Conservation (phyloP, 768 basidiomycete genomes). For the Goffeauzyma gilvescens region DNA sequence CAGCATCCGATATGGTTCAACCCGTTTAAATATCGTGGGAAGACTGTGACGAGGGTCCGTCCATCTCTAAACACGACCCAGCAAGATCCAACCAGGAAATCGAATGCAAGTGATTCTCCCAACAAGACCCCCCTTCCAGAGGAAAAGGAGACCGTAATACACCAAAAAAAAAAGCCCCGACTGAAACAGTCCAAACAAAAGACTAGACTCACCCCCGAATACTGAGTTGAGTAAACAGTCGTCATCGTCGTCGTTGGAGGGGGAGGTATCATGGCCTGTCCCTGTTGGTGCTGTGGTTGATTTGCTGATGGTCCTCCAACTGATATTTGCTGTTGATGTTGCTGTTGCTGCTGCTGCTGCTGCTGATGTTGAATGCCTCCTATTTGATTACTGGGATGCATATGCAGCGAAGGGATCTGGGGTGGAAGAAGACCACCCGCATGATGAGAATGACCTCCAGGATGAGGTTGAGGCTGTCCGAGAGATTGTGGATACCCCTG, state of each 20-base stretch:
- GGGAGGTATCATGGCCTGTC: not conserved
- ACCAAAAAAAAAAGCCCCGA: not conserved
- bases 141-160: not conserved
- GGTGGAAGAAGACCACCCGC: too few species aligned
- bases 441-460: too few species aligned
- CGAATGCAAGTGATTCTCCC: not conserved
- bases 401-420: too few species aligned
- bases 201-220: constrained; percentile 27
- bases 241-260: constrained; percentile 1
- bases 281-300: constrained; percentile 2
- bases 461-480: too few species aligned
- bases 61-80: not conserved
- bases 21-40: not conserved
- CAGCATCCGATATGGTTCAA: not conserved
- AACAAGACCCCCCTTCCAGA: not conserved
- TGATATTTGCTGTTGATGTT: constrained; percentile 18
- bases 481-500: too few species aligned
- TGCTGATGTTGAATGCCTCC: too few species aligned
- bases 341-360: constrained; percentile 11
- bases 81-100: not conserved
- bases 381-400: too few species aligned
- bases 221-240: constrained; percentile 30
- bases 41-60: not conserved
- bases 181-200: too few species aligned
- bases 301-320: constrained; percentile 10